Percentiles rank a stretch among this genome's conserved stretches.
These are phyloP conservation scores for Ettlia oleoabundans DNA, from an alignment of 139 green algal species.

Conservation along the genomic window DNA sequence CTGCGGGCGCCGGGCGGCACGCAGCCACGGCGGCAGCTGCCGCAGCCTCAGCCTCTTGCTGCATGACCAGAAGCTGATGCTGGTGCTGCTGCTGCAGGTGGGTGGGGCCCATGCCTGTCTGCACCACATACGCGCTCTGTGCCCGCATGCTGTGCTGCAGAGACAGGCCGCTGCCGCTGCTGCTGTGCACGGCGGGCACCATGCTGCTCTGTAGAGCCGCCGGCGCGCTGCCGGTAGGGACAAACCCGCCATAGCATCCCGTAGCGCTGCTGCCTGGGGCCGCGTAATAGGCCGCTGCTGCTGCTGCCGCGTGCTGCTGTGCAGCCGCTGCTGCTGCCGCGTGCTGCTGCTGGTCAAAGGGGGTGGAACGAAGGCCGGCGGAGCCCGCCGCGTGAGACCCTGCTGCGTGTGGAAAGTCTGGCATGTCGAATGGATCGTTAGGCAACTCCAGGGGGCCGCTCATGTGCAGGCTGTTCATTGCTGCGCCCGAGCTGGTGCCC, in stretches of 20 bases:
- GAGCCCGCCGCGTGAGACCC: neutral
- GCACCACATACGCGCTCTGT: conserved; percentile 9
- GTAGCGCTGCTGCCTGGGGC: neutral
- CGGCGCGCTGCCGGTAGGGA: conserved; percentile 6
- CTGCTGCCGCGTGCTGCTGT: neutral
- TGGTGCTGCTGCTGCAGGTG: conserved; percentile 23
- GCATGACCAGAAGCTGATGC: neutral
- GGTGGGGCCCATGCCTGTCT: neutral
- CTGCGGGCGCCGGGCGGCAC: neutral
- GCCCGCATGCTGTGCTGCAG: conserved; percentile 3
- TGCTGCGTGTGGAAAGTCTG: neutral
- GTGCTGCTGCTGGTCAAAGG: conserved; percentile 26
- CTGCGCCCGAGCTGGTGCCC: neutral
- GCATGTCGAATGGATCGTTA: conserved; percentile 46
- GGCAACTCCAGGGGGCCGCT: conserved; percentile 37
- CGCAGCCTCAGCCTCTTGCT: neutral
- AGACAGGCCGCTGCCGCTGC: conserved; percentile 26
- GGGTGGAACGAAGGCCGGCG: neutral
- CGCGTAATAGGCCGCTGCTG: neutral
- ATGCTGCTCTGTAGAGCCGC: neutral
- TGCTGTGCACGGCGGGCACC: neutral
- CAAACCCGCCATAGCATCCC: neutral
- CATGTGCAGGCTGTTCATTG: neutral
- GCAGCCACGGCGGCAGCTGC: neutral
- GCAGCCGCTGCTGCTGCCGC: neutral